Percentiles rank a stretch among this genome's conserved stretches.
Evolutionary conservation across 1,284 basidiomycete genomes (phyloP).

Genomic region (Polyporus tsugae): DNA sequence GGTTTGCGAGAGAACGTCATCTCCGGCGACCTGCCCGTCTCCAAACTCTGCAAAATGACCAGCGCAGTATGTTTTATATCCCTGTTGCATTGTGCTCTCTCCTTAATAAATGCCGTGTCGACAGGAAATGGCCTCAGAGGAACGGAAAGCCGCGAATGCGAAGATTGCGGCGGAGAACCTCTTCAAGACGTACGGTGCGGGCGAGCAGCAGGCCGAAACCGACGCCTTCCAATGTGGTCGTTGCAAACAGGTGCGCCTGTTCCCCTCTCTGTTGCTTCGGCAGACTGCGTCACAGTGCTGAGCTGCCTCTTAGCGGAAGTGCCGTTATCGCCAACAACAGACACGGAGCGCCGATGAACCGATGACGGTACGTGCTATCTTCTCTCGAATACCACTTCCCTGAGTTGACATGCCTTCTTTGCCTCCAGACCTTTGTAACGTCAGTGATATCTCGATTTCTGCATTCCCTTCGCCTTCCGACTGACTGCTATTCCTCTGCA

Average conservation of each 20-base stretch:
- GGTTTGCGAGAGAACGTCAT: constrained; percentile 86
- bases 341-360: constrained; percentile 96
- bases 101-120: background rate
- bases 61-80: constrained; percentile 64
- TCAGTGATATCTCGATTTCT: constrained; percentile 28
- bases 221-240: constrained; percentile 97
- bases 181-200: constrained; percentile 92
- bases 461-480: constrained; percentile 11
- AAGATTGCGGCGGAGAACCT: constrained; percentile 90
- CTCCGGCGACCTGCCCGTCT: constrained; percentile 77
- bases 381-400: constrained; percentile 1
- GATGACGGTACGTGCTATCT: constrained; percentile 80
- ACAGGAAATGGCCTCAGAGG: constrained; percentile 96
- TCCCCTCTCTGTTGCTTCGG: background rate
- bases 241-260: constrained; percentile 77
- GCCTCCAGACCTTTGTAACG: constrained; percentile 46
- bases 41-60: constrained; percentile 82
- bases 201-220: constrained; percentile 92
- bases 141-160: constrained; percentile 83
- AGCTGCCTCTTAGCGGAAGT: constrained; percentile 70
- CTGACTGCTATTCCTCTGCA: constrained; percentile 3
- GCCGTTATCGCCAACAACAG: constrained; percentile 93
- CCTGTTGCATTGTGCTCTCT: background rate
- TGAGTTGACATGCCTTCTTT: constrained; percentile 29
- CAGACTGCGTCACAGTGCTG: constrained; percentile 6